phyloP scores from a whole-genome alignment of 495 filamentous ascomycete species.

The Clavariopsis aquatica region DNA sequence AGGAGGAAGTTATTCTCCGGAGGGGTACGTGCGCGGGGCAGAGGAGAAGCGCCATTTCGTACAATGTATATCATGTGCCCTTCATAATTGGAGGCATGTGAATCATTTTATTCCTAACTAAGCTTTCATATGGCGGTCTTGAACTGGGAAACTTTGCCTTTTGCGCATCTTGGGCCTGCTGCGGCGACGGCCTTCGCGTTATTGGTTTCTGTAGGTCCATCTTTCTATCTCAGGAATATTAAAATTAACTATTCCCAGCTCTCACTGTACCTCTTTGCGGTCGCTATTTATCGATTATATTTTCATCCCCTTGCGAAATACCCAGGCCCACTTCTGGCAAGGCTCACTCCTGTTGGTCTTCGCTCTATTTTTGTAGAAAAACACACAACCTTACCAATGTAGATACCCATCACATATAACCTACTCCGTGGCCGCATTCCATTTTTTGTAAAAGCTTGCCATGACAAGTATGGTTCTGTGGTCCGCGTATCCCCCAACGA shows the following conservation, averaged over 20 bases:
- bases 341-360: slow-evolving; percentile 8
- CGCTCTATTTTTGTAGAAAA: no score
- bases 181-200: neutral
- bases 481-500: slow-evolving; percentile 31
- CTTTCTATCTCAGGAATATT: neutral
- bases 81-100: neutral
- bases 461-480: slow-evolving; percentile 32
- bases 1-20: slow-evolving; percentile 18
- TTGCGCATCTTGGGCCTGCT: slow-evolving; percentile 16
- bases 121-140: slow-evolving; percentile 13
- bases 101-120: neutral
- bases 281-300: slow-evolving; percentile 24
- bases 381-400: neutral
- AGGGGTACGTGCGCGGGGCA: slow-evolving; percentile 1
- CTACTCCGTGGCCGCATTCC: slow-evolving; percentile 22
- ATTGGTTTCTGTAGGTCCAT: neutral
- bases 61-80: slow-evolving; percentile 16
- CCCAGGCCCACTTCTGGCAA: slow-evolving; percentile 23
- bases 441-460: slow-evolving; percentile 25
- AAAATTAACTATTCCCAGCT: neutral
- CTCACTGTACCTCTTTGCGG: slow-evolving; percentile 6
- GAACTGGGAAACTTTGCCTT: slow-evolving; percentile 17
- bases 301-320: slow-evolving; percentile 34
- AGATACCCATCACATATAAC: slow-evolving; percentile 29
- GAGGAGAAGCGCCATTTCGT: neutral